A percentile compares a stretch with the other conserved stretches of the same genome.
Evolutionary conservation across 352 stramenopile genomes (phyloP).

Genomic region (Saprolegnia parasitica): DNA sequence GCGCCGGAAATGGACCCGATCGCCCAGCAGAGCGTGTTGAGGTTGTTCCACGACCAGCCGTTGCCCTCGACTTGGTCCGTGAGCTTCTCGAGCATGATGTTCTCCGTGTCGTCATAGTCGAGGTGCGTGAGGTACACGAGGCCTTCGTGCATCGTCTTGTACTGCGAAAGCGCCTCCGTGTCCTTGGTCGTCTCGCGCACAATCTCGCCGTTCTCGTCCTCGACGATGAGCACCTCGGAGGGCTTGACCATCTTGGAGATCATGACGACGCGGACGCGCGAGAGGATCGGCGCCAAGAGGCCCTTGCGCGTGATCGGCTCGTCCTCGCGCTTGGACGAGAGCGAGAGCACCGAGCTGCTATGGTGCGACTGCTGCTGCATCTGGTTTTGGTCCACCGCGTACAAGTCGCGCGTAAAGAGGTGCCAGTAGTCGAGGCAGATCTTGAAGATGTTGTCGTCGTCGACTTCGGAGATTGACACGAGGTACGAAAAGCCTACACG

Average conservation of each 20-base stretch:
- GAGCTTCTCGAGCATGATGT: constrained; percentile 98
- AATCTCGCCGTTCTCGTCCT: constrained; percentile 98
- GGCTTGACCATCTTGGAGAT: constrained; percentile 99
- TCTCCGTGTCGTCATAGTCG: constrained; percentile 99
- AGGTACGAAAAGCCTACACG: constrained; percentile 88
- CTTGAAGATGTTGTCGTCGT: constrained; percentile 96
- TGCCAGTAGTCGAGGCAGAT: constrained; percentile 99
- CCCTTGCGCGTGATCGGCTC: constrained; percentile 43
- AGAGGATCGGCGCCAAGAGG: constrained; percentile 86
- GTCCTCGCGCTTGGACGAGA: constrained; percentile 33
- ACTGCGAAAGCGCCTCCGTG: constrained; percentile 98
- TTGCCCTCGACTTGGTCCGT: constrained; percentile 86
- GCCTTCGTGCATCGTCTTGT: constrained; percentile 99
- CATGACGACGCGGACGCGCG: constrained; percentile 94
- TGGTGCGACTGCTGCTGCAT: constrained; percentile 21
- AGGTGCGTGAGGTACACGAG: constrained; percentile 99
- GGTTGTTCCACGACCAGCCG: constrained; percentile 94
- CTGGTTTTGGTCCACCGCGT: constrained; percentile 87
- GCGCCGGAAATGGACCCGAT: constrained; percentile 98
- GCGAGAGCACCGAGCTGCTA: constrained; percentile 47
- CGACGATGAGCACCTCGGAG: constrained; percentile 99
- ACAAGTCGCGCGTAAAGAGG: constrained; percentile 95
- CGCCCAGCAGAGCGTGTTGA: constrained; percentile 99
- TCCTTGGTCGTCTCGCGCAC: constrained; percentile 98
- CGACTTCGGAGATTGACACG: constrained; percentile 87